Evolutionary conservation across 345 rosid species (phyloP).

Genomic region (Adansonia digitata): DNA sequence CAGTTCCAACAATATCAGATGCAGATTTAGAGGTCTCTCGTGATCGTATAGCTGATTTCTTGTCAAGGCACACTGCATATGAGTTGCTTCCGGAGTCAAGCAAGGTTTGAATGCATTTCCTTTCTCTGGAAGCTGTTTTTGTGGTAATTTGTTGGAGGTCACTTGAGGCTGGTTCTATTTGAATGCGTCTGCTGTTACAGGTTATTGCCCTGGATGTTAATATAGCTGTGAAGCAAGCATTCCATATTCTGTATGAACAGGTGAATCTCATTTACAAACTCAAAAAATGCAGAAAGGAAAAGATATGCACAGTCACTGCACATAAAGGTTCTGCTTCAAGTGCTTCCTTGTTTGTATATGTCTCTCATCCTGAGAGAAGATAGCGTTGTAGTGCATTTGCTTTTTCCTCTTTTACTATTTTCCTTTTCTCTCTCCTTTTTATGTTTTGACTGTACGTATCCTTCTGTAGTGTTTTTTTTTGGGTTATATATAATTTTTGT

Average conservation of each 20-base stretch:
- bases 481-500: not conserved
- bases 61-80: slow-evolving; percentile 74
- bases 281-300: not conserved
- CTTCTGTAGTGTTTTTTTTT: not conserved
- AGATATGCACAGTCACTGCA: not conserved
- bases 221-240: slow-evolving; percentile 97
- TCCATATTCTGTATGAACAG: slow-evolving; percentile 94
- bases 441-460: not conserved
- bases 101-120: slow-evolving; percentile 71
- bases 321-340: not conserved
- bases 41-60: slow-evolving; percentile 56
- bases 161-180: slow-evolving; percentile 2
- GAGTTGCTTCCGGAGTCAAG: slow-evolving; percentile 97
- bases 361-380: not conserved
- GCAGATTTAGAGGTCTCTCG: slow-evolving; percentile 72
- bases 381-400: not conserved
- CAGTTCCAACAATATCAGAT: slow-evolving; percentile 52
- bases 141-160: slow-evolving; percentile 3
- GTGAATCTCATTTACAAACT: slow-evolving; percentile 32
- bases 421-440: not conserved
- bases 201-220: slow-evolving; percentile 88
- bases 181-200: slow-evolving; percentile 31
- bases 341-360: not conserved
- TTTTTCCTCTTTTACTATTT: not conserved
- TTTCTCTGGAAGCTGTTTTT: slow-evolving; percentile 23